phyloP scores from a whole-genome alignment of 2,329 filamentous ascomycete genomes.

The Curvularia spicifera region DNA sequence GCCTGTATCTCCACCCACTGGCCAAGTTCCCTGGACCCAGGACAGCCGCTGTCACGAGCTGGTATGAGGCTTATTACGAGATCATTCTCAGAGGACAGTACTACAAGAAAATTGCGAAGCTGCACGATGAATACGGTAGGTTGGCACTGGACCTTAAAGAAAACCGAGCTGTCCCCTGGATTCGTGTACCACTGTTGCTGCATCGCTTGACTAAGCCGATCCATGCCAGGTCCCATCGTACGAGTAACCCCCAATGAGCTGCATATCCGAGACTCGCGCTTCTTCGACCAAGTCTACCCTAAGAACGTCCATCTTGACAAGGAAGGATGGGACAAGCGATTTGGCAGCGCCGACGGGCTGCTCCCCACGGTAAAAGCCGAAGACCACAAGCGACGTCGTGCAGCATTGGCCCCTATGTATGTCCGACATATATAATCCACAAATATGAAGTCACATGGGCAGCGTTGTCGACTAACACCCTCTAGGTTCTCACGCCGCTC shows the following conservation, averaged over 20 bases:
- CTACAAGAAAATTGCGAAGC: slow-evolving; percentile 37
- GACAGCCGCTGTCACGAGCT: slow-evolving; percentile 39
- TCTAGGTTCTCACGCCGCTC: slow-evolving; percentile 47
- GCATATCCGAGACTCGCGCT: slow-evolving; percentile 52
- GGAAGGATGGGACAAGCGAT: slow-evolving; percentile 45
- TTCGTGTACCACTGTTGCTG: background rate
- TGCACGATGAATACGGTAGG: slow-evolving; percentile 45
- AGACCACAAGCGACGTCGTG: slow-evolving; percentile 41
- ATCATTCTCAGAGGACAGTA: slow-evolving; percentile 43
- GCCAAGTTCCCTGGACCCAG: slow-evolving; percentile 54
- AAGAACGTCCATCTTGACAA: slow-evolving; percentile 43
- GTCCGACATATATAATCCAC: slow-evolving; percentile 10
- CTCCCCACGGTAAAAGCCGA: slow-evolving; percentile 38
- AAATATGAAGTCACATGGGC: background rate
- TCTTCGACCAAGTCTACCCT: slow-evolving; percentile 46
- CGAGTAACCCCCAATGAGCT: slow-evolving; percentile 53
- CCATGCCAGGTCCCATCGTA: slow-evolving; percentile 49
- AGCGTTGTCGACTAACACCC: slow-evolving; percentile 4
- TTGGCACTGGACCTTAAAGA: background rate
- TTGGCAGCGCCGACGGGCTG: slow-evolving; percentile 38
- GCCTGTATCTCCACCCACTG: slow-evolving; percentile 54
- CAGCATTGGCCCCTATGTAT: slow-evolving; percentile 43
- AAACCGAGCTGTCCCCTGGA: background rate
- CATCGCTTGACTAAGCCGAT: slow-evolving; percentile 14
- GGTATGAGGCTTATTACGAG: slow-evolving; percentile 48